Percentiles rank a stretch among this genome's conserved stretches.
phyloP scores from a whole-genome alignment of 345 rosid species.

The Nephelium lappaceum region DNA sequence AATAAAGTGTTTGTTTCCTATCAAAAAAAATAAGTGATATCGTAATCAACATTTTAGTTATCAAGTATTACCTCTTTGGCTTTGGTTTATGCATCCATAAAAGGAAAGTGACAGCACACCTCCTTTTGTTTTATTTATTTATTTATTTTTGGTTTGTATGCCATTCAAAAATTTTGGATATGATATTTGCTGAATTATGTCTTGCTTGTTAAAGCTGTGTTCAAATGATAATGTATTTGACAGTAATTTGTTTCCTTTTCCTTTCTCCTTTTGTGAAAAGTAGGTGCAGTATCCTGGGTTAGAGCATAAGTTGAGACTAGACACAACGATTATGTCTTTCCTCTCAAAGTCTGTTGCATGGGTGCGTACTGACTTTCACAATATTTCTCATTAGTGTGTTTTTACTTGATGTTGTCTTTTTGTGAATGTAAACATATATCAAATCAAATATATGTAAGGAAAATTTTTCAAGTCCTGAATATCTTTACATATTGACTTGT shows the following conservation, averaged over 20 bases:
- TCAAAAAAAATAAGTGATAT: no score
- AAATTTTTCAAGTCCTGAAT: neutral
- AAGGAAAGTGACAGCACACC: neutral
- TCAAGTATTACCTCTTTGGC: neutral
- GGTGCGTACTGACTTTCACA: conserved; percentile 38
- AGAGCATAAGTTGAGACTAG: conserved; percentile 69
- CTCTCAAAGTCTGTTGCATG: conserved; percentile 67
- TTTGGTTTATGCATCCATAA: conserved; percentile 18
- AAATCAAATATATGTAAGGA: neutral
- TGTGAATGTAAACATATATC: neutral
- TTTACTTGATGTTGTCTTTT: neutral
- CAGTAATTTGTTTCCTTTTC: neutral
- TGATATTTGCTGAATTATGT: neutral
- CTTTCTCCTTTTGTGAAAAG: conserved; percentile 13
- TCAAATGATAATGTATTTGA: neutral
- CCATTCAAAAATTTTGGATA: neutral
- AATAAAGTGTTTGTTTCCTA: no score
- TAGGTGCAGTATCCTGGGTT: conserved; percentile 93
- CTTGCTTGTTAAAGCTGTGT: neutral
- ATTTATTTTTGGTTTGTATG: neutral
- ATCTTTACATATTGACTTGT: neutral
- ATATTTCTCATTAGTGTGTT: neutral
- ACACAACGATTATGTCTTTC: conserved; percentile 69
- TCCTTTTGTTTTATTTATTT: neutral
- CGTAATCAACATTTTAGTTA: neutral